Percentiles rank a stretch among this genome's conserved stretches.
These are phyloP conservation scores for Boletus vinaceobasis DNA, from an alignment of 768 basidiomycete species.

Conservation along the genomic window DNA sequence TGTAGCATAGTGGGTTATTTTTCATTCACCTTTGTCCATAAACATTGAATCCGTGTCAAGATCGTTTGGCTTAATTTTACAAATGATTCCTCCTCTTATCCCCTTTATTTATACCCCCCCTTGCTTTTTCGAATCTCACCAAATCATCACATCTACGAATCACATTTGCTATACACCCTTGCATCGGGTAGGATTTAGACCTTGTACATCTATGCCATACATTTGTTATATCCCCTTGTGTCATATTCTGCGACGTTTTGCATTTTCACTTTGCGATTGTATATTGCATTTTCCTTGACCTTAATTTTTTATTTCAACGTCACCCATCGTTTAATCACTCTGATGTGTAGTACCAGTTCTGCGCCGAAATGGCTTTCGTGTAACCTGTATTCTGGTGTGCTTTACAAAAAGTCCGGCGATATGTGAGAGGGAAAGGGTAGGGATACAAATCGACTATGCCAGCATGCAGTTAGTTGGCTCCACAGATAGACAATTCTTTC, in stretches of 20 bases:
- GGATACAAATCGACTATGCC: constrained; percentile 2
- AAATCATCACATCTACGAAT: constrained; percentile 8
- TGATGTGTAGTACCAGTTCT: constrained; percentile 22
- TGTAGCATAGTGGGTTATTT: constrained; percentile 14
- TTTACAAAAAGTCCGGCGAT: neutral
- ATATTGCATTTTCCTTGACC: constrained; percentile 10
- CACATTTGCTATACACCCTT: constrained; percentile 4
- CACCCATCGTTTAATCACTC: constrained; percentile 11
- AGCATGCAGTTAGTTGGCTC: constrained; percentile 39
- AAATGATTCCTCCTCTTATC: neutral
- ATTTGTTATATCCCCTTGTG: constrained; percentile 9
- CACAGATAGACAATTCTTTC: constrained; percentile 93
- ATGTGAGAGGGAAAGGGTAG: neutral
- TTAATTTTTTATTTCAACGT: constrained; percentile 6
- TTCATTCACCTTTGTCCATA: constrained; percentile 1
- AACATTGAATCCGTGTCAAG: neutral
- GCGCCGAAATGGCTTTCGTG: constrained; percentile 11
- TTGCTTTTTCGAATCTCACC: neutral
- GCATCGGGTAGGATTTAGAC: constrained; percentile 25
- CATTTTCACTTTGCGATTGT: constrained; percentile 17
- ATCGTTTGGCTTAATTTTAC: neutral
- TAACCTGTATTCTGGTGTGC: constrained; percentile 5
- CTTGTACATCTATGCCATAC: constrained; percentile 13
- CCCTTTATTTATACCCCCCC: constrained; percentile 3
- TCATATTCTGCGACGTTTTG: constrained; percentile 10